phyloP scores from a whole-genome alignment of 768 basidiomycete genomes.

The Fomitopsis serialis region DNA sequence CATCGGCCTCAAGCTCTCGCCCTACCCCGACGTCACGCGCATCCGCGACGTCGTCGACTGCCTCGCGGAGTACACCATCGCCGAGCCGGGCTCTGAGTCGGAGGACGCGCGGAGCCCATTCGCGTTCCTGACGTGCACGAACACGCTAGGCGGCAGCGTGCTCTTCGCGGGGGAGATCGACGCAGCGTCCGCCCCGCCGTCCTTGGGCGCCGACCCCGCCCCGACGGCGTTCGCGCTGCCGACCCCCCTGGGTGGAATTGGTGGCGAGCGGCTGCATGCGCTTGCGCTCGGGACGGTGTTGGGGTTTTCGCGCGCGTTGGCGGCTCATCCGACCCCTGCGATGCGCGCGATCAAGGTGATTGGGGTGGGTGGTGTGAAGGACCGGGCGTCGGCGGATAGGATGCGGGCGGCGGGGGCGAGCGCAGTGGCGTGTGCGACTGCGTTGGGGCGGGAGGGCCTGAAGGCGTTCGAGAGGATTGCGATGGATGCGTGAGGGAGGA shows the following conservation, averaged over 20 bases:
- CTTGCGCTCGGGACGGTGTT: conserved; percentile 76
- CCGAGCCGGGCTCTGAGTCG: conserved; percentile 4
- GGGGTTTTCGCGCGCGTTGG: conserved; percentile 51
- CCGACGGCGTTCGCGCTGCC: conserved; percentile 50
- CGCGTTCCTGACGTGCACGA: conserved; percentile 75
- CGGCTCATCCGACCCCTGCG: conserved; percentile 32
- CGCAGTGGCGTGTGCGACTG: conserved; percentile 61
- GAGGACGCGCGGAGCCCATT: conserved; percentile 38
- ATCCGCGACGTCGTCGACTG: conserved; percentile 48
- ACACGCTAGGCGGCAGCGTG: conserved; percentile 71
- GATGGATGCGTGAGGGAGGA: neutral
- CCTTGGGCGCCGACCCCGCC: conserved; percentile 1
- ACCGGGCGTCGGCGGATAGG: conserved; percentile 49
- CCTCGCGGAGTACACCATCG: conserved; percentile 36
- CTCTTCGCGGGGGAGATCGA: conserved; percentile 53
- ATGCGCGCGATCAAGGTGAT: conserved; percentile 54
- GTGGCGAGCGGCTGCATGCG: conserved; percentile 71
- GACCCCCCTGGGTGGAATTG: conserved; percentile 63
- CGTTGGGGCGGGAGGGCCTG: conserved; percentile 38
- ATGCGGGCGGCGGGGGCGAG: conserved; percentile 75
- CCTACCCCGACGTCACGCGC: conserved; percentile 45
- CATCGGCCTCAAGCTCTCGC: conserved; percentile 76
- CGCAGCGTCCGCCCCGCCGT: conserved; percentile 7
- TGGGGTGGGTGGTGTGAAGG: conserved; percentile 80
- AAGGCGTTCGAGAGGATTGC: conserved; percentile 26